Percentiles rank a stretch among this genome's conserved stretches.
phyloP scores from a whole-genome alignment of 805 yeast genomes.

The Diddensiella santjacobensis region DNA sequence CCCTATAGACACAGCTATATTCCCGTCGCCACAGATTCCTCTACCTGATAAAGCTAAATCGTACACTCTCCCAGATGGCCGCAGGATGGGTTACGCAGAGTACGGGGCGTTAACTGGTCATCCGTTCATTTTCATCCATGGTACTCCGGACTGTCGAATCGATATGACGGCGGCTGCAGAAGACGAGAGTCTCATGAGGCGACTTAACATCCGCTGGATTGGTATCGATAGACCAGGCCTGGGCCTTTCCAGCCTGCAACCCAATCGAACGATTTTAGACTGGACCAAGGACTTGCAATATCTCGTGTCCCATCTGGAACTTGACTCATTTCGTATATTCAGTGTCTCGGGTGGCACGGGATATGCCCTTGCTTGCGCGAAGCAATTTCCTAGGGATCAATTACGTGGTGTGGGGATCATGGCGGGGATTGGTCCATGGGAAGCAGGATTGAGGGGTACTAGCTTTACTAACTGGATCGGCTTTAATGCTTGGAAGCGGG shows the following conservation, averaged over 20 bases:
- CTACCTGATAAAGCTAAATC: background rate
- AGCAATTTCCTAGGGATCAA: background rate
- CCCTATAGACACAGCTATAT: background rate
- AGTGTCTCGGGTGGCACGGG: background rate
- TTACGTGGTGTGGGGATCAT: background rate
- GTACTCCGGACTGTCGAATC: background rate
- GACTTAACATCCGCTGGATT: background rate
- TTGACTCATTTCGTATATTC: background rate
- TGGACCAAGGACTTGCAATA: background rate
- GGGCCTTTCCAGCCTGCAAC: background rate
- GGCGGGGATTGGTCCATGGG: background rate
- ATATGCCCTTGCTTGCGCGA: background rate
- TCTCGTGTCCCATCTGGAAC: background rate
- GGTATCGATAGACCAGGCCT: background rate
- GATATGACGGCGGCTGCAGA: background rate
- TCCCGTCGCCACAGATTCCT: background rate
- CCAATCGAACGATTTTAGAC: background rate
- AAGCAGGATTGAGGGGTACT: background rate
- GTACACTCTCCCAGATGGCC: background rate
- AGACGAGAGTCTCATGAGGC: background rate
- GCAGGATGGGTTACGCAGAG: background rate
- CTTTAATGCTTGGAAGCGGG: background rate
- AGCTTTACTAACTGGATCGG: background rate
- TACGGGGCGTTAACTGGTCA: background rate
- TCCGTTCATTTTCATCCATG: background rate